These are phyloP conservation scores for Phytophthora boehmeriae DNA, from an alignment of 352 stramenopile species.

Conservation along the genomic window DNA sequence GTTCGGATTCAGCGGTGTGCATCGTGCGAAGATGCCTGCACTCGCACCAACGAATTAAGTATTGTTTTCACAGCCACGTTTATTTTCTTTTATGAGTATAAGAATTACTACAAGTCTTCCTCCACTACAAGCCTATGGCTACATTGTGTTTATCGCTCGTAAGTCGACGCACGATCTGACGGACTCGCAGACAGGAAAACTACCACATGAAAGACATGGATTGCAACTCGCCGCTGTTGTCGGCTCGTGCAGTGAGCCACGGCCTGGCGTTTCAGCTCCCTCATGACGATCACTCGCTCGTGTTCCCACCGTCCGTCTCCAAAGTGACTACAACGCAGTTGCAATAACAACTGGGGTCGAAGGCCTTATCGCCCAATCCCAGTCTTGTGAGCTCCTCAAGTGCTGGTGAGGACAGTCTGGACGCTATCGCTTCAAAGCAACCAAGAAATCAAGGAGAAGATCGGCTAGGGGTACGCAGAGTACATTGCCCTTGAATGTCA, in stretches of 20 bases:
- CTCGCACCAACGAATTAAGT: too few relatives aligned
- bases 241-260: neutral
- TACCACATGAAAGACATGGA: slow-evolving; percentile 30
- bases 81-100: too few relatives aligned
- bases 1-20: too few relatives aligned
- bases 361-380: slow-evolving; percentile 20
- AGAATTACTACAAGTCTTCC: too few relatives aligned
- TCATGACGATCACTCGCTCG: slow-evolving; percentile 30
- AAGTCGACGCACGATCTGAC: neutral
- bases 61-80: too few relatives aligned
- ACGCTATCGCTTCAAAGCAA: slow-evolving; percentile 7
- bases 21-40: too few relatives aligned
- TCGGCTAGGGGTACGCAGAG: slow-evolving; percentile 67
- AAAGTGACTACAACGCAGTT: slow-evolving; percentile 27
- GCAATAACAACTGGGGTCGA: slow-evolving; percentile 30
- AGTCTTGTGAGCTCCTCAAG: slow-evolving; percentile 22
- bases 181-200: too few relatives aligned
- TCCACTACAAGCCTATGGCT: too few relatives aligned
- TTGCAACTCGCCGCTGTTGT: slow-evolving; percentile 9
- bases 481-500: neutral
- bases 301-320: slow-evolving; percentile 34
- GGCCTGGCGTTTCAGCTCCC: slow-evolving; percentile 12
- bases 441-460: slow-evolving; percentile 74
- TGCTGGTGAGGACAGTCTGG: slow-evolving; percentile 5
- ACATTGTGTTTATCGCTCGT: slow-evolving; percentile 23